A percentile compares a stretch with the other conserved stretches of the same genome.
These are phyloP conservation scores for Ashbya aceris DNA, from an alignment of 1,139 yeast species.

Conservation along the genomic window DNA sequence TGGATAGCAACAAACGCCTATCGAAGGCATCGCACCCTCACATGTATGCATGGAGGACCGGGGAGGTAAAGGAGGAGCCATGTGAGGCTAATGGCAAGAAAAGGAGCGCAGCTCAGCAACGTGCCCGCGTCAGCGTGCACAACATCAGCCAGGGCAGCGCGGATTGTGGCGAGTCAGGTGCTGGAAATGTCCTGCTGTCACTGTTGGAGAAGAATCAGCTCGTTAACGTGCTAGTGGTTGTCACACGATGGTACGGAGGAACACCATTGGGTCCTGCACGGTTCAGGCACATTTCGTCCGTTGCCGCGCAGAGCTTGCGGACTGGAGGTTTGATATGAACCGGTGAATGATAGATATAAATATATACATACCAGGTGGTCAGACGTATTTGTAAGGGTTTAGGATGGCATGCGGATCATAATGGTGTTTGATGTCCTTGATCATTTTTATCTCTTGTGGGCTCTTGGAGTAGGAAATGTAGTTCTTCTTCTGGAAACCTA, in stretches of 20 bases:
- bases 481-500: constrained; percentile 87
- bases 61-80: constrained; percentile 13
- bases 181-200: constrained; percentile 47
- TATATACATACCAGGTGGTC: neutral
- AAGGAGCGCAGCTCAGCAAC: constrained; percentile 6
- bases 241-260: constrained; percentile 70
- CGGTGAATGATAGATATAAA: neutral
- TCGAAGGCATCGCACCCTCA: constrained; percentile 54
- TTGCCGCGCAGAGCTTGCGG: constrained; percentile 38
- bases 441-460: constrained; percentile 54
- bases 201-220: constrained; percentile 39
- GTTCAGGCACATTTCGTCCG: constrained; percentile 51
- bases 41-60: constrained; percentile 61
- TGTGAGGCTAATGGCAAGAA: constrained; percentile 10
- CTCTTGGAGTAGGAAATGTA: constrained; percentile 76
- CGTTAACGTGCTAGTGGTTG: constrained; percentile 50
- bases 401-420: constrained; percentile 82
- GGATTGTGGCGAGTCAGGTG: constrained; percentile 61
- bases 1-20: constrained; percentile 36
- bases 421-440: constrained; percentile 60
- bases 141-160: constrained; percentile 44
- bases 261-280: constrained; percentile 54
- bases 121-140: constrained; percentile 1
- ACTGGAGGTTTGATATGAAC: constrained; percentile 12
- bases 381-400: constrained; percentile 80